Percentiles rank a stretch among this genome's conserved stretches.
Conservation (phyloP, 495 filamentous ascomycete genomes). For the Apodospora peruviana region DNA sequence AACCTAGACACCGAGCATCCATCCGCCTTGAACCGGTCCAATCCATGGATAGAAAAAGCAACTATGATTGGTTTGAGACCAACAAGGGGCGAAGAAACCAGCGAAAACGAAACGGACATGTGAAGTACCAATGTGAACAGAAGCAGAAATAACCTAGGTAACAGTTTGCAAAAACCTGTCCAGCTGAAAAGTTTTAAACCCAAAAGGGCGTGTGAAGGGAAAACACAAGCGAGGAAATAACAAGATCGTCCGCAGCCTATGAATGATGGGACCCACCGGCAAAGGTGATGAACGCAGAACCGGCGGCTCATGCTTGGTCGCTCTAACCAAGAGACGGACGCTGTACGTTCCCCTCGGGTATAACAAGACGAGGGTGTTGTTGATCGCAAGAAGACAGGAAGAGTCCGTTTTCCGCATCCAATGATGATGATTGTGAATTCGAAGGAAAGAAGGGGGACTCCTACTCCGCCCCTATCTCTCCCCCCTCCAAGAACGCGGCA, state of each 20-base stretch:
- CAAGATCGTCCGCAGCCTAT: background rate
- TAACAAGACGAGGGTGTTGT: constrained; percentile 7
- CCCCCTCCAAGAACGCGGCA: constrained; percentile 38
- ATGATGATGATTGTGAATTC: no score
- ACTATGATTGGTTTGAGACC: background rate
- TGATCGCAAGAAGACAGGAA: no score
- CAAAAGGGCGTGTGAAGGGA: constrained; percentile 1
- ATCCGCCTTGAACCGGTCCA: constrained; percentile 16
- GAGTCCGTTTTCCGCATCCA: no score
- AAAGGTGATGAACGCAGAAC: background rate
- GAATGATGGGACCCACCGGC: background rate
- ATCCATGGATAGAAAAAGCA: constrained; percentile 5
- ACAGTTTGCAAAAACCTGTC: constrained; percentile 6
- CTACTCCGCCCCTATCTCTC: constrained; percentile 47
- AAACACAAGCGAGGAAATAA: background rate
- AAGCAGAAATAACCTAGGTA: background rate
- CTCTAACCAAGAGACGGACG: constrained; percentile 1
- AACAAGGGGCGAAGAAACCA: background rate
- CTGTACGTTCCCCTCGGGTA: background rate
- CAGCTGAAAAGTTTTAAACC: constrained; percentile 3
- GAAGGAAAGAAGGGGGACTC: constrained; percentile 6
- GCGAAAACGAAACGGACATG: background rate
- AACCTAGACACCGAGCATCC: constrained; percentile 21
- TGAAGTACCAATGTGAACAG: background rate
- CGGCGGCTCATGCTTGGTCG: no score